Base-by-base conservation (phyloP, 495 filamentous ascomycete species). In the Aspergillus kassunensis region DNA sequence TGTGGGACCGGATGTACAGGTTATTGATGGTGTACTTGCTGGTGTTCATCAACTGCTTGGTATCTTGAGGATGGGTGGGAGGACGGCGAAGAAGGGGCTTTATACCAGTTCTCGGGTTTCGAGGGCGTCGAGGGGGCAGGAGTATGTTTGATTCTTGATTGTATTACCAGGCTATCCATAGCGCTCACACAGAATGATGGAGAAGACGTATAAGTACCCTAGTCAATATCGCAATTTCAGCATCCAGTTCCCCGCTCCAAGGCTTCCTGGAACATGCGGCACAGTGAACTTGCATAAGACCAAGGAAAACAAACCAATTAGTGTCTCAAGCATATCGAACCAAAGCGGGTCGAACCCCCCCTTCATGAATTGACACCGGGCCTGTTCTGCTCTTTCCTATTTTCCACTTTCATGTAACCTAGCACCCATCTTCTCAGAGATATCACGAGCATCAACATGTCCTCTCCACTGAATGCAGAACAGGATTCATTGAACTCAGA, bases 61-160 rank as follows among this genome's bases (percentile, higher is more conserved):
- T 7, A 29, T 72, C 5, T 47, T 70, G 19, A 47, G 65, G 34
- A 62, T 66, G 52, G 67, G 67, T 11, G 53, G 59, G 35, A 40
- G 58, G 23, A 72, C 67, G 34, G 64, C 67, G 43, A 74, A 66
- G 44, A 57, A 54, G 15, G 69, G 69, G n/a, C 44, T 67, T 13
- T 72, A 65, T 52, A 52, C 56, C 12, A 65, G 63, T 52, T 45
- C 66, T n/a, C 30, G 49, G n/a, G 55, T 51, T 1, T 57, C 53
- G 46, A 58, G 68, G 46, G 55, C 56, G 40, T 58, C 56, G 25
- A 59, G 68, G 34, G 64, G 64, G 6, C 66, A 71, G 44, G 61
- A 66, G 13, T 71, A 19, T 33, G 11, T 57, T 4, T 61, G 45
- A 10, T 29, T 29, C n/a, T 37, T 16, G 13, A 37, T 27, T n/a